phyloP scores from a whole-genome alignment of 2,329 filamentous ascomycete species.

The Paecilomyces niveus region DNA sequence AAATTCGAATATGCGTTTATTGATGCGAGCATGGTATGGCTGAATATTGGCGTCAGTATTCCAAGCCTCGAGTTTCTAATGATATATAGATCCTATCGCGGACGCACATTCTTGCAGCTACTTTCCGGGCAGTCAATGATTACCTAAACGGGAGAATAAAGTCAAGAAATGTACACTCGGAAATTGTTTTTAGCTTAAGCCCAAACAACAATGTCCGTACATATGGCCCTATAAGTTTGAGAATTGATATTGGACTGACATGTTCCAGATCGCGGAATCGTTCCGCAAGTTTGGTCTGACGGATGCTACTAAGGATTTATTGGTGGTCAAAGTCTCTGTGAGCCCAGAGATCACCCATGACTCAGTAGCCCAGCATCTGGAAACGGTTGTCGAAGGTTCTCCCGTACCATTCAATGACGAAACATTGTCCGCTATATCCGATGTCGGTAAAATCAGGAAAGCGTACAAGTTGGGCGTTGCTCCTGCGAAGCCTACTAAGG shows the following conservation, averaged over 20 bases:
- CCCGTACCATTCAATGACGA: conserved; percentile 56
- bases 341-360: conserved; percentile 40
- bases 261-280: conserved; percentile 71
- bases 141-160: conserved; percentile 56
- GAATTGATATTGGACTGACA: conserved; percentile 5
- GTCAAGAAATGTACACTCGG: conserved; percentile 81
- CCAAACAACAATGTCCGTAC: conserved; percentile 69
- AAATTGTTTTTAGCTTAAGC: conserved; percentile 74
- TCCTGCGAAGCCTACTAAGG: conserved; percentile 30
- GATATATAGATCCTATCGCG: conserved; percentile 58
- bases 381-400: conserved; percentile 54
- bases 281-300: conserved; percentile 83
- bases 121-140: conserved; percentile 68
- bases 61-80: conserved; percentile 1
- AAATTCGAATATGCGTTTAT: conserved; percentile 92
- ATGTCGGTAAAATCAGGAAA: conserved; percentile 67
- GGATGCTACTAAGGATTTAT: conserved; percentile 61
- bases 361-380: conserved; percentile 55
- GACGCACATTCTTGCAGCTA: conserved; percentile 65
- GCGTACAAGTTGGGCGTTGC: conserved; percentile 73
- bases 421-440: conserved; percentile 52
- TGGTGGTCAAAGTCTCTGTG: conserved; percentile 71
- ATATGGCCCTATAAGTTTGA: not conserved
- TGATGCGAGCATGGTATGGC: conserved; percentile 68
- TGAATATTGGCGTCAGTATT: not conserved